These are phyloP conservation scores for slime mould (Dictyostelium discoideum) DNA, from an alignment of 78 protist species.

Conservation along the genomic window dicty_2.7 NC_007091.3:986501-987000, in stretches of 20 bases:
- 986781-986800: neutral
- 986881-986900: neutral
- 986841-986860: neutral
- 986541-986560: neutral
- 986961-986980: conserved; percentile 36
- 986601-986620: neutral
- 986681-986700: neutral
- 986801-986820: neutral
- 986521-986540: neutral
- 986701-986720: neutral
- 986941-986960: neutral
- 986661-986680: neutral
- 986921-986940: neutral
- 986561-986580: neutral
- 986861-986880: neutral
- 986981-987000: conserved; percentile 72
- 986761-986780: neutral
- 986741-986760: neutral
- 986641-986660: neutral
- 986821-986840: neutral
- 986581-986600: neutral
- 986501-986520: neutral
- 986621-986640: neutral
- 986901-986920: neutral
- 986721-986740: neutral